A percentile compares a stretch with the other conserved stretches of the same genome.
phyloP scores from a whole-genome alignment of 2,329 filamentous ascomycete genomes.

The Epichloe gansuensis region DNA sequence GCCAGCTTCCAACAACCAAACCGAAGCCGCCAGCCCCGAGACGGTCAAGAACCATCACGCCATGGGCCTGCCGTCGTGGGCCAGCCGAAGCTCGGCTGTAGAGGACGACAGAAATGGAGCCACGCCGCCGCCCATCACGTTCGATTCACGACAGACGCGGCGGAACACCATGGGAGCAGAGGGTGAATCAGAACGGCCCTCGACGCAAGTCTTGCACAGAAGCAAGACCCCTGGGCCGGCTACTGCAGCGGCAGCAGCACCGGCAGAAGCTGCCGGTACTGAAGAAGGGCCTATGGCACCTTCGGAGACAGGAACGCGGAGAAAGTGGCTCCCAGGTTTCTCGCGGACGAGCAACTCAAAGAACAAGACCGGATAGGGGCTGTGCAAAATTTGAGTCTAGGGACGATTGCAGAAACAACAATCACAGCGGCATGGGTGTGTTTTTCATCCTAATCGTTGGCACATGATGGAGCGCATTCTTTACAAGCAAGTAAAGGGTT shows the following conservation, averaged over 20 bases:
- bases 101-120: slow-evolving; percentile 36
- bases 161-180: slow-evolving; percentile 15
- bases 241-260: slow-evolving; percentile 5
- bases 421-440: too few species aligned
- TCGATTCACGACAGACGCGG: slow-evolving; percentile 26
- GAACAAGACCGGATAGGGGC: slow-evolving; percentile 9
- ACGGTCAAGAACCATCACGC: slow-evolving; percentile 11
- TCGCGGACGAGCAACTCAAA: slow-evolving; percentile 14
- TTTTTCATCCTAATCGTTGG: not conserved
- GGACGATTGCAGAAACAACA: not conserved
- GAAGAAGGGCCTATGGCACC: slow-evolving; percentile 4
- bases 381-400: not conserved
- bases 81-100: slow-evolving; percentile 19
- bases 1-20: not conserved
- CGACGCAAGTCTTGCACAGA: slow-evolving; percentile 5
- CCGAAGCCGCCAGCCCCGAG: slow-evolving; percentile 8
- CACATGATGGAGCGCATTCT: not conserved
- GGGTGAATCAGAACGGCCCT: slow-evolving; percentile 9
- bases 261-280: slow-evolving; percentile 1
- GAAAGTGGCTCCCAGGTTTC: slow-evolving; percentile 26
- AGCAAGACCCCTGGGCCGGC: slow-evolving; percentile 5
- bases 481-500: not conserved
- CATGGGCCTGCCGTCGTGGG: slow-evolving; percentile 30
- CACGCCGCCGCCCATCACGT: slow-evolving; percentile 44
- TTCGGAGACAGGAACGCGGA: slow-evolving; percentile 16